phyloP scores from a whole-genome alignment of 179 eudicot genomes.

The Beta corolliflora region DNA sequence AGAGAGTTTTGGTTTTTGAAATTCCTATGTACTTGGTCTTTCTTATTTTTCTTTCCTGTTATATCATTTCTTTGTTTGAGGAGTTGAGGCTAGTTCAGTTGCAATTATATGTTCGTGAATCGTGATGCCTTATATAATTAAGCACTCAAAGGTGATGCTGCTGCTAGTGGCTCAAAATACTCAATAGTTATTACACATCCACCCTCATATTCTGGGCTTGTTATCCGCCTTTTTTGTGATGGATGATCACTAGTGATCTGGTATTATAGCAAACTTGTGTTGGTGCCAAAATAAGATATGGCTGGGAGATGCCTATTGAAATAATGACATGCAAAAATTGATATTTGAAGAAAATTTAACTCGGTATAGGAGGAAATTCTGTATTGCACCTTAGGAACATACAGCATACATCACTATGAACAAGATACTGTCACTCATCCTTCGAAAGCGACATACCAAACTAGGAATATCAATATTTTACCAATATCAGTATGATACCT shows the following conservation, averaged over 20 bases:
- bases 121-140: neutral
- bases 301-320: neutral
- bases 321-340: neutral
- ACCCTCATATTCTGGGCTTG: neutral
- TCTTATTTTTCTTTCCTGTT: neutral
- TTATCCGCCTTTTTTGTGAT: neutral
- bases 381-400: constrained; percentile 21
- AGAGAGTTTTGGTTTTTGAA: neutral
- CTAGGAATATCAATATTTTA: constrained; percentile 24
- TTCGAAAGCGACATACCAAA: constrained; percentile 24
- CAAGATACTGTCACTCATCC: constrained; percentile 34
- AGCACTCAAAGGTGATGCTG: too few relatives aligned
- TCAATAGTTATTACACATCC: neutral
- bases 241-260: too few relatives aligned
- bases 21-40: neutral
- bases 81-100: neutral
- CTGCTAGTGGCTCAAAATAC: too few relatives aligned
- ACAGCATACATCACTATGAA: constrained; percentile 30
- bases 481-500: constrained; percentile 6
- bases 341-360: neutral
- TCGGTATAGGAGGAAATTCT: constrained; percentile 14
- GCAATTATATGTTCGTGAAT: neutral
- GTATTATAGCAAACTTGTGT: neutral
- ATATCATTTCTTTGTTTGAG: neutral
- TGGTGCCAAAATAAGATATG: neutral